Evolutionary conservation across 2,329 filamentous ascomycete genomes (phyloP), one percentile per base, ranked within the genome.

Genomic region (Microcyclosporella mali): DNA sequence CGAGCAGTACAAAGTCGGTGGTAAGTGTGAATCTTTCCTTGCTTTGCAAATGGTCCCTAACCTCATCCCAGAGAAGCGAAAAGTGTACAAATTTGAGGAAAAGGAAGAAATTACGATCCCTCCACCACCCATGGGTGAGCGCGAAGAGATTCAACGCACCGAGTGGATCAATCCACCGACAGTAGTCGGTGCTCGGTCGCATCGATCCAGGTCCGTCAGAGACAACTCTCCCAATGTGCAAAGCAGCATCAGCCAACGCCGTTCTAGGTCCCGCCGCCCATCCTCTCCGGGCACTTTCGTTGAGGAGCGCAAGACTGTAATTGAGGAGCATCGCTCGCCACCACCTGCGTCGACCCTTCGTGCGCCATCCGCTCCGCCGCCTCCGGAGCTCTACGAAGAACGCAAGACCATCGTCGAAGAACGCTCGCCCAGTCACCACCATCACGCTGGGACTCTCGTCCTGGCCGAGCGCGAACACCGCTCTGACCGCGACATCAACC

Each of bases 401-500:
- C 50, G 48, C 29, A 51, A 56, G 29, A 58, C 58, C 12, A 49
- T 61, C 19, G 48, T 61, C 31, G 59, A 61, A 42, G 59, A 61
- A 35, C 55, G 56, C 19, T 43, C 33, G 14, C 52, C 52, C 19
- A 36, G 29, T 39, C 53, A 41, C 44, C 55, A 41, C 40, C 53
- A 37, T 38, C 43, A 51, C 47, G 40, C 41, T 10, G 51, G 51
- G 21, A 45, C 45, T 11, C 43, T 53, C 17, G 46, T 53, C 27
- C 46, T 53, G 3, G 46, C 51, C 18, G 49, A 49, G 2, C 46
- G 46, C 15, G 41, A 43, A 6, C 37, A 51, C 12, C 51, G 51
- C 32, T 70, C 66, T 6, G 77, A 82, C 32, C 74, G 79, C 14
- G 81, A 87, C 8, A 81, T 92, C 52, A 77, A 80, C 37, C 74